Conservation (phyloP, 2,329 filamentous ascomycete genomes). For the Phyllosticta citrichinensis region DNA sequence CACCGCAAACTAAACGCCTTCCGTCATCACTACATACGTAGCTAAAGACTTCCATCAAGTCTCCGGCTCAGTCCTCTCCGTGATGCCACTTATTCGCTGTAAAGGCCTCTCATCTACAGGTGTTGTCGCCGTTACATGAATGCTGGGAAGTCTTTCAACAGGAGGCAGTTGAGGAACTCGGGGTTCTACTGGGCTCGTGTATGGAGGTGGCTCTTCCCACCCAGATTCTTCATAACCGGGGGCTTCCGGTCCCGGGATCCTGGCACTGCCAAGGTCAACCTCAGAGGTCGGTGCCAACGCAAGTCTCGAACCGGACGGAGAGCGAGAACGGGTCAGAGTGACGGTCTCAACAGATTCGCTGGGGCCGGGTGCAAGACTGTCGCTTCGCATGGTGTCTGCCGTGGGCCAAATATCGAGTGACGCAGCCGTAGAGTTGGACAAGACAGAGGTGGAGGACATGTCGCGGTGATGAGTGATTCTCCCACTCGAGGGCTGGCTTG, state of each 20-base stretch:
- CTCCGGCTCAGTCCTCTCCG: background rate
- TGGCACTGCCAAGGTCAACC: conserved; percentile 12
- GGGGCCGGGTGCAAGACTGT: conserved; percentile 14
- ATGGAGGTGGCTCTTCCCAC: conserved; percentile 39
- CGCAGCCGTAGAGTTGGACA: conserved; percentile 26
- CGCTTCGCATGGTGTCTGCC: conserved; percentile 13
- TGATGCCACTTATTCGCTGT: background rate
- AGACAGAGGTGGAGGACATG: conserved; percentile 32
- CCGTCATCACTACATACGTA: background rate
- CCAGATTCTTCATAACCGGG: conserved; percentile 22
- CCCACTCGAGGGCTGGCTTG: conserved; percentile 18
- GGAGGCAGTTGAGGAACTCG: background rate
- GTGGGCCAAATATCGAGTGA: conserved; percentile 27
- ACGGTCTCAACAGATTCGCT: conserved; percentile 35
- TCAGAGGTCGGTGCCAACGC: conserved; percentile 1
- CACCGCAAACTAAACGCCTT: background rate
- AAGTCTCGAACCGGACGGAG: conserved; percentile 8
- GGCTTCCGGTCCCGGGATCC: conserved; percentile 20
- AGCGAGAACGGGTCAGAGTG: conserved; percentile 28
- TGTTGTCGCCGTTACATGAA: conserved; percentile 5
- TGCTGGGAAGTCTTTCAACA: conserved; percentile 8
- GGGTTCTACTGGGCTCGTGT: conserved; percentile 30
- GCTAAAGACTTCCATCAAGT: background rate
- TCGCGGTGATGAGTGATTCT: conserved; percentile 30
- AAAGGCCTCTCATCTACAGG: conserved; percentile 7